These are phyloP conservation scores for Coprinopsis strossmayeri DNA, from an alignment of 768 basidiomycete genomes.

Conservation along the genomic window DNA sequence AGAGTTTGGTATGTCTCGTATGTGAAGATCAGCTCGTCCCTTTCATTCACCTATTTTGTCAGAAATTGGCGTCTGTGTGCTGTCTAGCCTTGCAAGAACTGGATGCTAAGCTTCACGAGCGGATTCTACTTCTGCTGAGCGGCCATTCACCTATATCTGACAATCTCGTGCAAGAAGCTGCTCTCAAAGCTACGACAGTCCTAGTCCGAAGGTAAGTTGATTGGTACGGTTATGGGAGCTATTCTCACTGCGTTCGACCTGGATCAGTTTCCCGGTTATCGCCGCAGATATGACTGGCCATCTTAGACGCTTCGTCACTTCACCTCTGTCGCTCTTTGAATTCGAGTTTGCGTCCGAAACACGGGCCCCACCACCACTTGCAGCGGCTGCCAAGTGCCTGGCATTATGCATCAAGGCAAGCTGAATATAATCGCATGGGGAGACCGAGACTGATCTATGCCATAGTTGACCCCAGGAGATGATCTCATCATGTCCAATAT, in stretches of 20 bases:
- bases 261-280: slow-evolving; percentile 68
- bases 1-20: slow-evolving; percentile 58
- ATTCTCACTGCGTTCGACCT: not conserved
- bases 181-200: slow-evolving; percentile 77
- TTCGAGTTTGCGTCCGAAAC: slow-evolving; percentile 72
- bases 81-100: slow-evolving; percentile 65
- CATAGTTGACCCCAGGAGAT: slow-evolving; percentile 77
- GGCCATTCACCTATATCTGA: slow-evolving; percentile 78
- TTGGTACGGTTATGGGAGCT: too few species aligned
- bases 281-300: slow-evolving; percentile 70
- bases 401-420: slow-evolving; percentile 81
- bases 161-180: slow-evolving; percentile 82
- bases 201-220: slow-evolving; percentile 75
- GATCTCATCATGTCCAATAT: slow-evolving; percentile 91
- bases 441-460: slow-evolving; percentile 5
- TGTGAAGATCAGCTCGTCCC: not conserved
- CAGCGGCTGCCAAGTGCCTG: slow-evolving; percentile 85
- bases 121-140: slow-evolving; percentile 70
- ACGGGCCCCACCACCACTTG: slow-evolving; percentile 69
- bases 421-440: not conserved
- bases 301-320: slow-evolving; percentile 82
- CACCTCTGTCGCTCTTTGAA: slow-evolving; percentile 83
- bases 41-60: not conserved
- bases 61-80: slow-evolving; percentile 87
- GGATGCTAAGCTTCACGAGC: slow-evolving; percentile 61